Percentiles rank a stretch among this genome's conserved stretches.
Conservation (phyloP, 1,284 basidiomycete genomes). For the Leccinum subrobustum region DNA sequence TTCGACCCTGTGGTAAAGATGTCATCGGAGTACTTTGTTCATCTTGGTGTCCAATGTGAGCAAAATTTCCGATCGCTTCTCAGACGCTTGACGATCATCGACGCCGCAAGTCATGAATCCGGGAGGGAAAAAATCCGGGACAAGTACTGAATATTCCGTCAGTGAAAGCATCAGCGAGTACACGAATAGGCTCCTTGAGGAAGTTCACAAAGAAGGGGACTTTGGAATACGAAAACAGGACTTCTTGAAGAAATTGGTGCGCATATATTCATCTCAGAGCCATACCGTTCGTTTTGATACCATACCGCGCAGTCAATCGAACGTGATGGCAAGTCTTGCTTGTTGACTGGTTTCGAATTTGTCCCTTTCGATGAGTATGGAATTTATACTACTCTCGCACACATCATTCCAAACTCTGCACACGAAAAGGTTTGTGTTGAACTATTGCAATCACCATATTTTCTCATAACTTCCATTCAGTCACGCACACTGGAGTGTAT, state of each 20-base stretch:
- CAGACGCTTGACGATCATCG: background rate
- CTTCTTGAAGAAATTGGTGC: background rate
- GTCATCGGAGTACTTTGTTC: slow-evolving; percentile 3
- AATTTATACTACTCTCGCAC: background rate
- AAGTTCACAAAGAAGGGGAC: background rate
- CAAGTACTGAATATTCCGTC: background rate
- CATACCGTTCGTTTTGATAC: background rate
- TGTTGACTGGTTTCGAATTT: background rate
- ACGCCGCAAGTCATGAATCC: background rate
- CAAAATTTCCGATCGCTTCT: background rate
- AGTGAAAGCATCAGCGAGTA: background rate
- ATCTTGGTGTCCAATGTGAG: slow-evolving; percentile 8
- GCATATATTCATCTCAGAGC: background rate
- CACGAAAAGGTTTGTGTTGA: background rate
- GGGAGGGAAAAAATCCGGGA: background rate
- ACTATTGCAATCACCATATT: background rate
- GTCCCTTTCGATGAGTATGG: background rate
- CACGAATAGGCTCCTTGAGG: background rate
- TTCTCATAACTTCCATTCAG: background rate
- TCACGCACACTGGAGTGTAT: background rate
- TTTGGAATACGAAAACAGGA: background rate
- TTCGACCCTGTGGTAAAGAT: background rate
- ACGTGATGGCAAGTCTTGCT: background rate
- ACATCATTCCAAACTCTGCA: background rate
- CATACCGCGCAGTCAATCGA: background rate